Evolutionary conservation across 225 moss, liverwort and hornwort genomes (phyloP).

Genomic region (Neckera pumila): DNA sequence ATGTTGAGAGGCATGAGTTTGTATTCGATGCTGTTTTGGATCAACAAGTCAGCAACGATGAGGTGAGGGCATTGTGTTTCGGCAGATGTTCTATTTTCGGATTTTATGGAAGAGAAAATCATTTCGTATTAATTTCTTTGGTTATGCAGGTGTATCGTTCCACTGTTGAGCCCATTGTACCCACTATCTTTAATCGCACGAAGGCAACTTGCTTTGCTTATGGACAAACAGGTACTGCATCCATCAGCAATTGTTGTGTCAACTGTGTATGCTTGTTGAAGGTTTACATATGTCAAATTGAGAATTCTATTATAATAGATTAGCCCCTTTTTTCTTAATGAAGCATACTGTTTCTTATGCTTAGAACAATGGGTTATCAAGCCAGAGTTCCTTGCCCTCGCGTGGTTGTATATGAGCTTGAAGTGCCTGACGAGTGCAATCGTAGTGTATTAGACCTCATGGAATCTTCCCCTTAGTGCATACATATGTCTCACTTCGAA

Average conservation of each 20-base stretch:
- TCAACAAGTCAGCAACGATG: conserved; percentile 98
- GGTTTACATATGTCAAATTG: not conserved
- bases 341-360: not conserved
- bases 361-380: not conserved
- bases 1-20: conserved; percentile 95
- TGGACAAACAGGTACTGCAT: conserved; percentile 84
- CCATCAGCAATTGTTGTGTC: not conserved
- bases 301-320: not conserved
- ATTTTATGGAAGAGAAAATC: not conserved
- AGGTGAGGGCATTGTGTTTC: conserved; percentile 32
- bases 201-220: conserved; percentile 99
- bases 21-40: conserved; percentile 97
- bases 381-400: not conserved
- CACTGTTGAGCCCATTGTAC: conserved; percentile 98
- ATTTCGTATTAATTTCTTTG: not conserved
- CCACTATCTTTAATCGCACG: conserved; percentile 93
- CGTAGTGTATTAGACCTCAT: not conserved
- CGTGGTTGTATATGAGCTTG: not conserved
- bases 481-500: not conserved
- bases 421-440: not conserved
- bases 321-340: not conserved
- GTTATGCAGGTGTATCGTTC: conserved; percentile 81
- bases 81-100: not conserved
- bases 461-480: not conserved
- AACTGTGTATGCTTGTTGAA: not conserved